Base-by-base conservation (phyloP, 148 eudicot genomes). In the Chenopodium suecicum region DNA sequence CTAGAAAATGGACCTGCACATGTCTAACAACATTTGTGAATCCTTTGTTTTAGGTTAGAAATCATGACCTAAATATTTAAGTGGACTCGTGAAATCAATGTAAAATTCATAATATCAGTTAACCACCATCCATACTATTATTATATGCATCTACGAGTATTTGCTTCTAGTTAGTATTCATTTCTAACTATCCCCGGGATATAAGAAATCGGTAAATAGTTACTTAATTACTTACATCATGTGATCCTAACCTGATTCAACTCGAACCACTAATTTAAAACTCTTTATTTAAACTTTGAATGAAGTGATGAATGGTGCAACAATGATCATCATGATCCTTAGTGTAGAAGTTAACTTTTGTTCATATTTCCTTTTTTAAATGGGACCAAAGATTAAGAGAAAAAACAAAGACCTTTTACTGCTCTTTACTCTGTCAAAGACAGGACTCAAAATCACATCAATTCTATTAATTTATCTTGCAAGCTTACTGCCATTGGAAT, bases 1-100 rank as follows among this genome's bases (percentile, higher is more conserved):
- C 23, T 47, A 11, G 25, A 47, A 73, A 31, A 48, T 47, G 52
- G 62, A 41, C 44, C 76, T 73, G 74, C 76, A 73, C 76, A 73
- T 73, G 76, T 34, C 37, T 34, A 34, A 34, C 37, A 73, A 23
- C 31, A 47, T 10, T 12, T 73, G 13, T 27, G 46, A 72, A 73
- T 73, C 34, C 48, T 73, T 25, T 73, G 9, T 73, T 73, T 13
- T 73, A 47, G 32, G 29, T 48, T 73, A 13, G 60, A 48, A 73
- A 73, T 48, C 9, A 73, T 73, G 32, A 73, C 76, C 62, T 73
- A 73, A 2, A 73, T 48, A 11, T n/a, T 47, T 25, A 48, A 48
- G 60, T 50, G 41, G 12, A 6, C 34, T 23, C 46, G 60, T 48
- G 32, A 73, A 47, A 44, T 46, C 56, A 44, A 72, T 72, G 9